These are phyloP conservation scores for Backusella australiensis DNA, from an alignment of 192 early-diverging fungal species.

Conservation along the genomic window DNA sequence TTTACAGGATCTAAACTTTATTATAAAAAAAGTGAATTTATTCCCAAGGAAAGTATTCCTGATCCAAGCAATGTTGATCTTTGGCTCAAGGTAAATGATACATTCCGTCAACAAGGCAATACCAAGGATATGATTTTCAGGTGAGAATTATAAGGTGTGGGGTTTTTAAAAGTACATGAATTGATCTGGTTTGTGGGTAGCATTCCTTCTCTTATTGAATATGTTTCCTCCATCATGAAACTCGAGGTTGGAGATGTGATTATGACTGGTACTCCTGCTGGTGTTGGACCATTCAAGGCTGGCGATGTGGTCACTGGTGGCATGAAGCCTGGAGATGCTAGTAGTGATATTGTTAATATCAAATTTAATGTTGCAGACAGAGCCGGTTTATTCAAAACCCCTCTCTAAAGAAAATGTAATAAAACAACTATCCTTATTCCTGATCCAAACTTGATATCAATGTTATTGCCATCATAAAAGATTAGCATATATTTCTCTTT, in stretches of 20 bases:
- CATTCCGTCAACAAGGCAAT: slow-evolving; percentile 77
- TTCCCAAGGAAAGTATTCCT: slow-evolving; percentile 62
- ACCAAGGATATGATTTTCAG: slow-evolving; percentile 94
- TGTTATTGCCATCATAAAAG: neutral
- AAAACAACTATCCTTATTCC: neutral
- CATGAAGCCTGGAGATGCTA: slow-evolving; percentile 13
- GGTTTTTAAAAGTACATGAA: neutral
- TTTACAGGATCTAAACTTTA: neutral
- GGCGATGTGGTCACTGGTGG: slow-evolving; percentile 81
- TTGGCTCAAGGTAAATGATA: slow-evolving; percentile 68
- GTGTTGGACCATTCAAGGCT: slow-evolving; percentile 79
- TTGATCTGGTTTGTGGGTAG: slow-evolving; percentile 28
- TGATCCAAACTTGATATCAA: neutral
- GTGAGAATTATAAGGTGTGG: slow-evolving; percentile 38
- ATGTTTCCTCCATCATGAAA: slow-evolving; percentile 85
- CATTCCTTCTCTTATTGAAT: slow-evolving; percentile 75
- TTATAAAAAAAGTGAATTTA: slow-evolving; percentile 57
- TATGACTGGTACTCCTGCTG: slow-evolving; percentile 89
- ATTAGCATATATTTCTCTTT: too few relatives aligned
- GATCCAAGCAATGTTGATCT: slow-evolving; percentile 76
- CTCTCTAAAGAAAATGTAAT: neutral
- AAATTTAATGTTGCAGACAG: slow-evolving; percentile 30
- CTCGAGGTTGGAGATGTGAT: slow-evolving; percentile 89
- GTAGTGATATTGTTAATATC: slow-evolving; percentile 17
- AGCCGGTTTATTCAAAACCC: neutral